Evolutionary conservation across 352 stramenopile genomes (phyloP).

Genomic region (Phytophthora citrophthora): DNA sequence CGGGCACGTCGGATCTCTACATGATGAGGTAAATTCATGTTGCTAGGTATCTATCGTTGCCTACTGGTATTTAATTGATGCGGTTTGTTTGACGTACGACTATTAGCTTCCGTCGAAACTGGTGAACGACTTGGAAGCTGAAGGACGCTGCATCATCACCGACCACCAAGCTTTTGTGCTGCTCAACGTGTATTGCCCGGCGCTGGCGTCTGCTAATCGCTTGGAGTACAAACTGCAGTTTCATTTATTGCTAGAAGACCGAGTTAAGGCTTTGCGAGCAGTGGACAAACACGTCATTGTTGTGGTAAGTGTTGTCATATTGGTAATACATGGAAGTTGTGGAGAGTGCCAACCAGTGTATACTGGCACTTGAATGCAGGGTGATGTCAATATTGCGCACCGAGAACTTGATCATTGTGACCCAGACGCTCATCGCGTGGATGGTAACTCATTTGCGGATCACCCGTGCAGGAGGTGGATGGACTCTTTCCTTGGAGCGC

Average conservation of each 20-base stretch:
- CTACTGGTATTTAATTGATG: not conserved
- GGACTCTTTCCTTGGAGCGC: conserved; percentile 45
- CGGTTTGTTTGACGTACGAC: not conserved
- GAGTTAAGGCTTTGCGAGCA: conserved; percentile 54
- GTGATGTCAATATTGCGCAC: conserved; percentile 88
- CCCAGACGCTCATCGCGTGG: conserved; percentile 32
- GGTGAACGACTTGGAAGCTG: conserved; percentile 69
- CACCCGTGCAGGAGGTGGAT: conserved; percentile 80
- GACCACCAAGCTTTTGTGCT: conserved; percentile 90
- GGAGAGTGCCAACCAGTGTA: not conserved
- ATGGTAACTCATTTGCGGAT: conserved; percentile 52
- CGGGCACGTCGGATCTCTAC: conserved; percentile 55
- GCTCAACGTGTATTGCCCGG: conserved; percentile 91
- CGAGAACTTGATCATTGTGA: conserved; percentile 83
- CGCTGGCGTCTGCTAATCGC: conserved; percentile 66
- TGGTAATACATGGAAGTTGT: not conserved
- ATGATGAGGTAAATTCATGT: conserved; percentile 44
- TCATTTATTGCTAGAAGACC: conserved; percentile 70
- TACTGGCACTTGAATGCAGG: conserved; percentile 35
- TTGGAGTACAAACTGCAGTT: conserved; percentile 90
- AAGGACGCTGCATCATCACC: conserved; percentile 88
- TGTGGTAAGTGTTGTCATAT: conserved; percentile 46
- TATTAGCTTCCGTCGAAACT: conserved; percentile 57
- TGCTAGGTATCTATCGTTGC: not conserved
- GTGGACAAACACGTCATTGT: conserved; percentile 69